Percentiles rank a stretch among this genome's conserved stretches.
These are phyloP conservation scores for Xylariaceae sp. DNA, from an alignment of 2,329 filamentous ascomycete genomes.

Conservation along the genomic window DNA sequence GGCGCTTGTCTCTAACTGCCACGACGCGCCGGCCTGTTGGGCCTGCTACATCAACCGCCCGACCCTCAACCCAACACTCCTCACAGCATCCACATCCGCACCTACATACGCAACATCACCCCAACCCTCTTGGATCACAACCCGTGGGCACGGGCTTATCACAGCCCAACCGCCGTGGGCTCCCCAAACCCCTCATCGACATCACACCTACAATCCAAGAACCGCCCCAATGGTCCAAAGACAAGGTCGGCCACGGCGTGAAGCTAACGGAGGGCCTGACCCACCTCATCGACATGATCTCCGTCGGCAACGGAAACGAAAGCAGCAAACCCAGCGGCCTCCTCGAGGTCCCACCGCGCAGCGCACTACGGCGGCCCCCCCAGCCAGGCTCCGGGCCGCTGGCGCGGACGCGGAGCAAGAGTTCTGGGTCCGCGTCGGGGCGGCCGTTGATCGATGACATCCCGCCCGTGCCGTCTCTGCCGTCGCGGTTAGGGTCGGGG, in stretches of 20 bases:
- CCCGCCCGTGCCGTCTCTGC: conserved; percentile 38
- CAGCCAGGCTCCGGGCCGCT: conserved; percentile 21
- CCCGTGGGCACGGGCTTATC: conserved; percentile 23
- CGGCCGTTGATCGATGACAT: conserved; percentile 20
- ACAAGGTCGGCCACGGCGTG: conserved; percentile 40
- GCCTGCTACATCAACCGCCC: conserved; percentile 6
- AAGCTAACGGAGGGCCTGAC: conserved; percentile 39
- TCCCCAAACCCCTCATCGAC: conserved; percentile 39
- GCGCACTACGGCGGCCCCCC: conserved; percentile 31
- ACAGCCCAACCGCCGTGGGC: conserved; percentile 34
- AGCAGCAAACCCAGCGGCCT: conserved; percentile 11
- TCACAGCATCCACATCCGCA: conserved; percentile 9
- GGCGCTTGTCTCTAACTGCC: conserved; percentile 29
- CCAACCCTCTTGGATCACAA: conserved; percentile 31
- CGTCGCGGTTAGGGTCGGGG: conserved; percentile 13
- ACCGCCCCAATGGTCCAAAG: conserved; percentile 40
- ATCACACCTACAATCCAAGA: conserved; percentile 37
- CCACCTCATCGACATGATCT: conserved; percentile 42
- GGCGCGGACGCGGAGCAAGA: conserved; percentile 39
- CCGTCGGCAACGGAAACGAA: conserved; percentile 24
- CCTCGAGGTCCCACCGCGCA: conserved; percentile 35
- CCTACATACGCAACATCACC: conserved; percentile 17
- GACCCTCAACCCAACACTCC: conserved; percentile 19
- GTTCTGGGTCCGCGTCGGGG: conserved; percentile 30
- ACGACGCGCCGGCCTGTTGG: conserved; percentile 29